Evolutionary conservation across 2,329 filamentous ascomycete species (phyloP), one percentile per base, ranked within the genome.

Genomic region (Fusarium incarnatum): DNA sequence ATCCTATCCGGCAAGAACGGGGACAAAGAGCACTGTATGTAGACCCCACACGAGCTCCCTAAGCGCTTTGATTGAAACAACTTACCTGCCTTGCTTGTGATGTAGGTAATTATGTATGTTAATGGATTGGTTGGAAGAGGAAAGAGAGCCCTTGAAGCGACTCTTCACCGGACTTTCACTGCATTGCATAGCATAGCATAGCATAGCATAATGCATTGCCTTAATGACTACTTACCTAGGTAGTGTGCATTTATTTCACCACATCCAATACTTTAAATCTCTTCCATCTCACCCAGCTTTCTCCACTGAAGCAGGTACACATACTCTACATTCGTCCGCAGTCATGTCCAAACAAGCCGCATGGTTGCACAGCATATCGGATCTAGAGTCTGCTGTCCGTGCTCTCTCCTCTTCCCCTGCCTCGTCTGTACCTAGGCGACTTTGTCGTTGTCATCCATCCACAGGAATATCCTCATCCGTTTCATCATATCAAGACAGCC

Each of bases 231-330:
- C 13, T 13, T 28, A 28, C 5, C 1, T 27, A 11, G 10, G 27
- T 32, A 32, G 30, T 32, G 48, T 60, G 60, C 55, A 66, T 52
- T 41, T 62, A 50, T 49, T 40, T 46, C 56, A 47, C 58, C 42
- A 28, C 54, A 64, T 50, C 58, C 49, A 50, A 42, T 25, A 59
- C 28, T 46, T 42, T 54, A 56, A 56, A 70, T 63, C 67, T 67
- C 41, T 42, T 41, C 30, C 42, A 59, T 55, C 63, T 58, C 55
- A 58, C 61, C 37, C 42, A 50, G 13, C 40, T 41, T 62, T 56
- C 67, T 70, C 67, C 67, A 68, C 67, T 64, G 34, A 46, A 18
- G 44, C 58, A 53, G 44, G 53, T 34, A 60, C 49, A 37, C 28
- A 64, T 41, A 42, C 23, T 47, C 44, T 53, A 52, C 66, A 50